Percentiles rank a stretch among this genome's conserved stretches.
Conservation (phyloP, 2,329 filamentous ascomycete species). For the Hypoxylon sp. region DNA sequence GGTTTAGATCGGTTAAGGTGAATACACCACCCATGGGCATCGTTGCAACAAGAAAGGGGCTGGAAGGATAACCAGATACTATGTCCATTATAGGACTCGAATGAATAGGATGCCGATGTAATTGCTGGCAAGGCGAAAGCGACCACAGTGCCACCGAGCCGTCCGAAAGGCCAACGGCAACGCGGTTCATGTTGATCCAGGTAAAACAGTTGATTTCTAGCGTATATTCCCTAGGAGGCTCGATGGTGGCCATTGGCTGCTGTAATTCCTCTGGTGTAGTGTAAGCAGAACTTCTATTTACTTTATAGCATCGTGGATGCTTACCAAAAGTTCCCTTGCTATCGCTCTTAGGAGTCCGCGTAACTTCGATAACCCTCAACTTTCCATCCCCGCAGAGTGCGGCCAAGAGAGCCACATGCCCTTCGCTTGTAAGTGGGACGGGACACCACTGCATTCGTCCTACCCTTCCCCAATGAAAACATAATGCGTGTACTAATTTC, state of each 20-base stretch:
- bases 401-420: conserved; percentile 58
- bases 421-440: conserved; percentile 51
- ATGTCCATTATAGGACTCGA: conserved; percentile 67
- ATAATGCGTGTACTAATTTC: conserved; percentile 59
- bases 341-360: conserved; percentile 46
- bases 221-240: conserved; percentile 60
- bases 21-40: conserved; percentile 66
- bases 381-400: conserved; percentile 65
- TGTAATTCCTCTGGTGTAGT: conserved; percentile 58
- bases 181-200: conserved; percentile 67
- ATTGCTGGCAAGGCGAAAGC: conserved; percentile 60
- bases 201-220: conserved; percentile 65
- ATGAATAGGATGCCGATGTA: conserved; percentile 67
- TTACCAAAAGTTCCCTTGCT: conserved; percentile 56
- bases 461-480: conserved; percentile 64
- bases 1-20: conserved; percentile 65
- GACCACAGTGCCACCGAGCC: conserved; percentile 70
- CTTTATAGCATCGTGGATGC: conserved; percentile 29
- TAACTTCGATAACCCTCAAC: conserved; percentile 62
- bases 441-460: conserved; percentile 68
- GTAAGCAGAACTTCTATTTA: conserved; percentile 43
- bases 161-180: conserved; percentile 68
- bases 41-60: conserved; percentile 68
- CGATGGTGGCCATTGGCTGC: conserved; percentile 59
- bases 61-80: conserved; percentile 66